Evolutionary conservation across 2,329 filamentous ascomycete genomes (phyloP), one percentile per base, ranked within the genome.

Genomic region (Domatiomyces catenatus): DNA sequence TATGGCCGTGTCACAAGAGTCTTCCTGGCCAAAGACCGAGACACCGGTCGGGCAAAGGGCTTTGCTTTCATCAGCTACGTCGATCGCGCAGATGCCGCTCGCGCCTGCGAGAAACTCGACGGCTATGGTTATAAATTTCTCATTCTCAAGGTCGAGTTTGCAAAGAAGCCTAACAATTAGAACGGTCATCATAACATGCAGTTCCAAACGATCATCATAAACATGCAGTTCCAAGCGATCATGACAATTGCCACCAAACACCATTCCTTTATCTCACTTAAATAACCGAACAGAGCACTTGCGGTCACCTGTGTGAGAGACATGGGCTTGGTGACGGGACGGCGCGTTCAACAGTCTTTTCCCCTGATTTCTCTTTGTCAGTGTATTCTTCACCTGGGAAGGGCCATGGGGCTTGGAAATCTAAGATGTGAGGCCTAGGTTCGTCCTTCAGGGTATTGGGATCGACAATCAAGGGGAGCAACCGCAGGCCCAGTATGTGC

Each of bases 21-120:
- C 48, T 98, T 98, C 77, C 71, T 98, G 63, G 92, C 92, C 63
- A 96, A 95, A 77, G 92, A 98, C 73, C 77, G 92, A 66, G 92
- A 98, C 63, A 98, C 92, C 42, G 86, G 88, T 54, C 75, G 90
- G 67, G 92, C 92, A 61, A 98, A 98, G 80, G 92, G 92, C 56
- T 98, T 98, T 68, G 93, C 93, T 22, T 98, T 98, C 69, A 94
- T 98, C 75, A 94, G 86, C 69, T 98, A 92, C 66, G 86, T 84
- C 54, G 92, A 98, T 68, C 77, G 92, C 60, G 70, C 75, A 60
- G 92, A 98, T 69, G 92, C 92, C 60, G 85, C 86, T 61, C 86
- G 84, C 73, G 92, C 92, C 42, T 94, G 86, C 73, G 83, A 84
- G 72, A 95, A 94, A 79, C 90, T 98, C 86, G 92, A 98, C 71